These are phyloP conservation scores for Sorghum bicolor DNA, from an alignment of 176 grass and related monocot genomes.

Conservation along the genomic window DNA sequence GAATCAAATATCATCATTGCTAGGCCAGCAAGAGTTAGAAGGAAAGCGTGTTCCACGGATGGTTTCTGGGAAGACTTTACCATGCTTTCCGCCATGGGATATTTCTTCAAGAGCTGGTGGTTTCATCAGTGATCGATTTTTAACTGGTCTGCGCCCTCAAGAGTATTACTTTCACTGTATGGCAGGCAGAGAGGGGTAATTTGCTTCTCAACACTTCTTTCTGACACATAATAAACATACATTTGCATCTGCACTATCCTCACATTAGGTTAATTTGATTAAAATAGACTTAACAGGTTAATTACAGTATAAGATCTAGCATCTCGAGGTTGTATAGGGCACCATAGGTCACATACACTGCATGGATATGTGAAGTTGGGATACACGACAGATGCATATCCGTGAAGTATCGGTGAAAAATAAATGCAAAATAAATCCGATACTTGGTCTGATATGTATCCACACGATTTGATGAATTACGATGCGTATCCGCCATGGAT, in stretches of 20 bases:
- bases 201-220: constrained; percentile 15
- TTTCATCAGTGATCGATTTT: constrained; percentile 85
- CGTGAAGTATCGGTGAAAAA: neutral
- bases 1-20: constrained; percentile 91
- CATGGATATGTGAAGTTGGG: too few species aligned
- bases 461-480: neutral
- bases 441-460: neutral
- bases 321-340: neutral
- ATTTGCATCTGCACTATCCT: neutral
- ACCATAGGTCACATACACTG: neutral
- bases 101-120: constrained; percentile 72
- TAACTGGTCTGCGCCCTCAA: constrained; percentile 92
- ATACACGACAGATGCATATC: neutral
- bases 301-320: neutral
- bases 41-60: constrained; percentile 92
- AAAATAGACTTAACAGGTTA: neutral
- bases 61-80: constrained; percentile 88
- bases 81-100: constrained; percentile 94
- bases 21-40: constrained; percentile 94
- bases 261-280: neutral
- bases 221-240: constrained; percentile 4
- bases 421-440: neutral
- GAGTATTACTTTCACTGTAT: constrained; percentile 99
- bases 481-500: too few species aligned
- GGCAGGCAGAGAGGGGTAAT: constrained; percentile 94